Base-by-base conservation (phyloP, 2,329 filamentous ascomycete genomes). In the Sphaerostilbella broomeana region DNA sequence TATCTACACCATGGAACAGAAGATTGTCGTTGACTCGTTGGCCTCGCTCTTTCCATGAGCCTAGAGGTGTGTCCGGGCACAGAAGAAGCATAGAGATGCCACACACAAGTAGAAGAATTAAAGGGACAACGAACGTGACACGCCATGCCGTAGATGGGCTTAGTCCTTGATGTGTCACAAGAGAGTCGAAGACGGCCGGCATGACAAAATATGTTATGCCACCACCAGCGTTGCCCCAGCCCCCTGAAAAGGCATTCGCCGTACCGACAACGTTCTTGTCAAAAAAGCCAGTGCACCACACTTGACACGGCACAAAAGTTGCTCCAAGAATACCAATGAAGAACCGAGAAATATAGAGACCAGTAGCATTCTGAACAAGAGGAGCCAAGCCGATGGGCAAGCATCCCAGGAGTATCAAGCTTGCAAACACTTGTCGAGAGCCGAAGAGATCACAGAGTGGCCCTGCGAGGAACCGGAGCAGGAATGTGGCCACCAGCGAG, bases 131-230 rank as follows among this genome's bases (percentile, higher is more conserved):
- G 57, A 94, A 95, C 3, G 86, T 75, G 1, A 94, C 77, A 18
- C 88, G 77, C 88, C 89, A 95, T 3, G 88, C 84, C 25, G 79
- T 72, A 50, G 84, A 79, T 2, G 77, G 63, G 1, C 70, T 65
- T 39, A 90, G 67, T 6, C 79, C 76, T 34, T 70, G 70, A 1
- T 70, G 55, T 6, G 63, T 53, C 16, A 84, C 74, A 16, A 94
- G 69, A 0, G 84, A 85, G 60, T 94, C 83, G 61, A 83, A 92
- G 42, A 95, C 80, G 5, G 86, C 86, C 2, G 89, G 88, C 87
- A 95, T 94, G 51, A 90, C 76, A 60, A 94, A 94, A 66, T 94
- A 94, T 2, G 88, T 94, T 49, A 94, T 84, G 40, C 89, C 89
- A 47, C 88, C 89, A 43, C 89, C 88, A 18, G 86, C 76, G 52